Percentiles rank a stretch among this genome's conserved stretches.
Evolutionary conservation across 2,329 filamentous ascomycete genomes (phyloP).

Genomic region (Alternaria sp.): DNA sequence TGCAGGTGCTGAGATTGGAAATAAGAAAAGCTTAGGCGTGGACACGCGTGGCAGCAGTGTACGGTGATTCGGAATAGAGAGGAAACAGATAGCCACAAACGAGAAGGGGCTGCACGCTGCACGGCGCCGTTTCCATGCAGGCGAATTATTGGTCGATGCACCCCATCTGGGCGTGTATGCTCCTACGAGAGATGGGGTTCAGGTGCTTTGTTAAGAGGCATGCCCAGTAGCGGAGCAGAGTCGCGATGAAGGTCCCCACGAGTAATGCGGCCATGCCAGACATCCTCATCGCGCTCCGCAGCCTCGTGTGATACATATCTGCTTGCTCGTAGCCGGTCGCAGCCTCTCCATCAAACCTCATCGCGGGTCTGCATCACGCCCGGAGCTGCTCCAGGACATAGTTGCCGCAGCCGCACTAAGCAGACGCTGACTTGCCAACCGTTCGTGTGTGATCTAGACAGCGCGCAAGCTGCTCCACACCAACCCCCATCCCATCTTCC

Average conservation of each 20-base stretch:
- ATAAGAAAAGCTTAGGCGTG: constrained; percentile 9
- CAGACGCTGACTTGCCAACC: constrained; percentile 35
- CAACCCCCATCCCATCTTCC: constrained; percentile 21
- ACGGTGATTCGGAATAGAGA: not conserved
- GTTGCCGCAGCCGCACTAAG: constrained; percentile 37
- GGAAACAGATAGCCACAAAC: constrained; percentile 2
- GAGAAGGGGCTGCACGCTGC: constrained; percentile 18
- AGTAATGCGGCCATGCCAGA: constrained; percentile 10
- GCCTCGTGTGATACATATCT: constrained; percentile 2
- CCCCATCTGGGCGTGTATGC: constrained; percentile 22
- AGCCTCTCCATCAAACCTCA: constrained; percentile 27
- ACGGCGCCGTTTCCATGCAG: constrained; percentile 15
- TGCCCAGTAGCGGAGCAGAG: constrained; percentile 13
- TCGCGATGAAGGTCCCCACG: constrained; percentile 19
- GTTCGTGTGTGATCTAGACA: constrained; percentile 31
- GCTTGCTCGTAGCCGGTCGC: constrained; percentile 11
- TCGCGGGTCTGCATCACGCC: constrained; percentile 29
- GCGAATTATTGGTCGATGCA: constrained; percentile 22
- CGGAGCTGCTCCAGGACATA: constrained; percentile 27
- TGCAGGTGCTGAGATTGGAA: constrained; percentile 12
- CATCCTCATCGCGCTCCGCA: constrained; percentile 8
- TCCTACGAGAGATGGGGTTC: constrained; percentile 25
- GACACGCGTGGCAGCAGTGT: not conserved
- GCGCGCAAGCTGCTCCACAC: constrained; percentile 19
- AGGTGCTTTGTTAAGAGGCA: constrained; percentile 22